Conservation (phyloP, 2,329 filamentous ascomycete genomes). For the Ceratocystis diversiconidia region DNA sequence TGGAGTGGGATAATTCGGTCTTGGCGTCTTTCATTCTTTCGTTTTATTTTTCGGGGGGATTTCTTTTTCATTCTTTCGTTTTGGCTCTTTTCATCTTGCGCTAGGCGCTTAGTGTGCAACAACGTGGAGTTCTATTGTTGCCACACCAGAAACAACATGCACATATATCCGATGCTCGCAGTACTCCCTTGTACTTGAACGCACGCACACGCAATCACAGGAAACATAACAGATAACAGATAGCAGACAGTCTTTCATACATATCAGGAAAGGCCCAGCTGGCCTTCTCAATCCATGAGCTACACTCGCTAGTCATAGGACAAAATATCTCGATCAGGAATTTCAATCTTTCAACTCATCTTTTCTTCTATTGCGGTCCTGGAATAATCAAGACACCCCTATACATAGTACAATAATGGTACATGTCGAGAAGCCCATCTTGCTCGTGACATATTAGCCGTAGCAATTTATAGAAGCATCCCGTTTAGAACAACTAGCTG, state of each 20-base stretch:
- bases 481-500: too few relatives aligned
- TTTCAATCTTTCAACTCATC: constrained; percentile 2
- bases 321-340: neutral
- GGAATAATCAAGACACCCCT: neutral
- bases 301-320: neutral
- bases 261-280: neutral
- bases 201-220: neutral
- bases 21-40: constrained; percentile 1
- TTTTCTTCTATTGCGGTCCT: neutral
- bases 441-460: neutral
- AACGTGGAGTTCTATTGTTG: too few relatives aligned
- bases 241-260: neutral
- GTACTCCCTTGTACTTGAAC: neutral
- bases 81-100: too few relatives aligned
- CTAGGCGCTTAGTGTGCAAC: too few relatives aligned
- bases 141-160: too few relatives aligned
- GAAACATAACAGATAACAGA: neutral
- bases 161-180: too few relatives aligned
- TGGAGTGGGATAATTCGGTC: neutral
- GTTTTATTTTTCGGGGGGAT: neutral
- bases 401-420: constrained; percentile 23
- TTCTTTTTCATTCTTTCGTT: neutral
- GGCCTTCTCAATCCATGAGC: neutral
- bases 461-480: neutral
- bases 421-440: constrained; percentile 22